phyloP scores from a whole-genome alignment of 1,284 basidiomycete genomes.

The Boletus sp. region DNA sequence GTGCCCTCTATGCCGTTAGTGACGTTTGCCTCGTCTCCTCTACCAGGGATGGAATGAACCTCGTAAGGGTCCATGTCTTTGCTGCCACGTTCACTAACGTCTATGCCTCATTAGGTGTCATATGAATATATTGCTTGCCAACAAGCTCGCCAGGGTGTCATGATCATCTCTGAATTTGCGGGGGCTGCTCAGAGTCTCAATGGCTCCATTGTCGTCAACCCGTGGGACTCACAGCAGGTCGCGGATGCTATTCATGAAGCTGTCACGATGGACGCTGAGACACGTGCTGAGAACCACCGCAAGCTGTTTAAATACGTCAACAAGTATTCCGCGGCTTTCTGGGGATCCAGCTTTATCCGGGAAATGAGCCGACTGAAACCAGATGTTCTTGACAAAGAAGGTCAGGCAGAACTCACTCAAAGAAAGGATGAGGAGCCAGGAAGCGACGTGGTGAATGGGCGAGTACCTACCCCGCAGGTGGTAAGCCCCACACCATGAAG shows the following conservation, averaged over 20 bases:
- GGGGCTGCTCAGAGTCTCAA: slow-evolving; percentile 96
- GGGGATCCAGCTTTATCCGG: slow-evolving; percentile 87
- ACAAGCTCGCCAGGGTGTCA: slow-evolving; percentile 86
- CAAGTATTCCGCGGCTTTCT: slow-evolving; percentile 90
- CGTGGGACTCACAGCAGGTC: slow-evolving; percentile 93
- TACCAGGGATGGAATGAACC: slow-evolving; percentile 98
- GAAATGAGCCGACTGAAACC: slow-evolving; percentile 67
- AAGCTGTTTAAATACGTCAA: slow-evolving; percentile 95
- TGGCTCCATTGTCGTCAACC: slow-evolving; percentile 92
- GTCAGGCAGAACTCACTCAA: slow-evolving; percentile 27
- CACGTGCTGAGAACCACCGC: slow-evolving; percentile 84
- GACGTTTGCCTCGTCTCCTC: slow-evolving; percentile 95
- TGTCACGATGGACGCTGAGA: slow-evolving; percentile 81
- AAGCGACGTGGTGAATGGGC: slow-evolving; percentile 31
- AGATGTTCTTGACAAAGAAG: slow-evolving; percentile 40
- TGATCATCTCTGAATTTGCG: slow-evolving; percentile 98
- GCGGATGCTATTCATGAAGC: slow-evolving; percentile 95
- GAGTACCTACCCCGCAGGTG: slow-evolving; percentile 32
- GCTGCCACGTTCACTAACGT: slow-evolving; percentile 12
- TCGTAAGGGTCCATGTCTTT: slow-evolving; percentile 48
- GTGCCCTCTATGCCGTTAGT: slow-evolving; percentile 92
- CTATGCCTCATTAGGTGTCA: slow-evolving; percentile 66
- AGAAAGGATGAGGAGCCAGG: slow-evolving; percentile 27
- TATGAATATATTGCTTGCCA: slow-evolving; percentile 99
- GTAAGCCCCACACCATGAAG: slow-evolving; percentile 35